Conservation (phyloP, 2,329 filamentous ascomycete genomes). For the Alternaria postmessia region DNA sequence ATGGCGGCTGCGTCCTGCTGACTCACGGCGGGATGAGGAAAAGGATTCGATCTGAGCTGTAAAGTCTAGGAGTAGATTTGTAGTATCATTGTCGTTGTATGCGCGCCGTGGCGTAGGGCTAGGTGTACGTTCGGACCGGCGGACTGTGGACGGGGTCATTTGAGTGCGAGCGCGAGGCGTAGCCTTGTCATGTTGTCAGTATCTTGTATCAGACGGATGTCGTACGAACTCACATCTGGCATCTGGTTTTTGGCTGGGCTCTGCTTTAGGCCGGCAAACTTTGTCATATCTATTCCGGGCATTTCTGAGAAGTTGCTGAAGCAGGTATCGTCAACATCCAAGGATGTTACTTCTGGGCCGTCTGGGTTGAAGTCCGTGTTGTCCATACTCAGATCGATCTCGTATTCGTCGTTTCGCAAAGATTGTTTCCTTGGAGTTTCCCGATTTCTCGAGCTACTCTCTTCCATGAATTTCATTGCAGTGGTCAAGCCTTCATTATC, state of each 20-base stretch:
- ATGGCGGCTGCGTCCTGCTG: constrained; percentile 46
- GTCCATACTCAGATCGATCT: constrained; percentile 36
- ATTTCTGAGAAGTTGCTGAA: constrained; percentile 91
- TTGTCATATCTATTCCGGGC: constrained; percentile 77
- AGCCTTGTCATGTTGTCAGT: constrained; percentile 22
- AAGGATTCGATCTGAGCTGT: constrained; percentile 76
- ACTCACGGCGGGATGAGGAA: constrained; percentile 51
- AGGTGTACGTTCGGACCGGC: constrained; percentile 54
- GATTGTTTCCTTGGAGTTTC: constrained; percentile 34
- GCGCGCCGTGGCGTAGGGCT: constrained; percentile 63
- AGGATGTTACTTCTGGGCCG: constrained; percentile 39
- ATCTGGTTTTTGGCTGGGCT: constrained; percentile 54
- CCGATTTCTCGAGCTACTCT: constrained; percentile 31
- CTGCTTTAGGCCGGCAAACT: constrained; percentile 77
- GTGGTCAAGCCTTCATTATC: constrained; percentile 52
- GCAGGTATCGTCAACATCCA: constrained; percentile 70
- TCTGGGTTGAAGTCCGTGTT: constrained; percentile 46
- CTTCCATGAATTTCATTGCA: constrained; percentile 47
- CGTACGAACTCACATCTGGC: constrained; percentile 23
- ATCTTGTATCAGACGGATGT: background rate
- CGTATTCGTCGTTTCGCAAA: constrained; percentile 28
- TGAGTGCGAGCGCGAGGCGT: constrained; percentile 49
- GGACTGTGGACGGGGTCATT: constrained; percentile 61
- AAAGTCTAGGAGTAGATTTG: constrained; percentile 85
- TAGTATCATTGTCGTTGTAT: constrained; percentile 66